A percentile compares a stretch with the other conserved stretches of the same genome.
Evolutionary conservation across 2,329 filamentous ascomycete species (phyloP).

Genomic region (Penicillium freii): DNA sequence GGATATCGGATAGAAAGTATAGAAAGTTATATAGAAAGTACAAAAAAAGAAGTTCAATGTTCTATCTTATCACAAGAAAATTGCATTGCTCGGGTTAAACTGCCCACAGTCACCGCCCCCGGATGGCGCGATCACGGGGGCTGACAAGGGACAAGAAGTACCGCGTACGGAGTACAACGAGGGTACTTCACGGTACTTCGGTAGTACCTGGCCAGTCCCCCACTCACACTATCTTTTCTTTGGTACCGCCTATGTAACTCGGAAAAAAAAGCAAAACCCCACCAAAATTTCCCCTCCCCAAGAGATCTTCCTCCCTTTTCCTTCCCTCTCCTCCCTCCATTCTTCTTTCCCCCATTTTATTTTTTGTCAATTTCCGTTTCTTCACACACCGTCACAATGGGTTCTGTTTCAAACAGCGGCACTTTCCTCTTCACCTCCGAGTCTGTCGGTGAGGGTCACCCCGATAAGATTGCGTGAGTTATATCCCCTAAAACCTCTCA

Average conservation of each 20-base stretch:
- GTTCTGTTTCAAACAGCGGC: constrained; percentile 56
- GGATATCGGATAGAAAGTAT: neutral
- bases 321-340: constrained; percentile 24
- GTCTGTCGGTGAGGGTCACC: constrained; percentile 86
- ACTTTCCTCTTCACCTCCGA: constrained; percentile 89
- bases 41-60: neutral
- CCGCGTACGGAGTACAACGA: constrained; percentile 10
- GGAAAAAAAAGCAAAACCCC: constrained; percentile 20
- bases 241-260: constrained; percentile 16
- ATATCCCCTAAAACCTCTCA: constrained; percentile 4
- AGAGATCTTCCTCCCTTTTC: constrained; percentile 27
- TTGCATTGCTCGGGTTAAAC: constrained; percentile 15
- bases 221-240: neutral
- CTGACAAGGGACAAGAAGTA: constrained; percentile 18
- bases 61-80: constrained; percentile 24
- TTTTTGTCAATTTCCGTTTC: constrained; percentile 20
- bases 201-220: constrained; percentile 9
- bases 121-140: constrained; percentile 32
- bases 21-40: neutral
- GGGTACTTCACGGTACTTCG: constrained; percentile 9
- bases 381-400: constrained; percentile 54
- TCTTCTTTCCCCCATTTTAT: constrained; percentile 16
- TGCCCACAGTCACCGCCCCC: constrained; percentile 29
- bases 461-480: constrained; percentile 83
- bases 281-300: constrained; percentile 25